Evolutionary conservation across 1,284 basidiomycete species (phyloP).

Genomic region (Leccinum variabile): DNA sequence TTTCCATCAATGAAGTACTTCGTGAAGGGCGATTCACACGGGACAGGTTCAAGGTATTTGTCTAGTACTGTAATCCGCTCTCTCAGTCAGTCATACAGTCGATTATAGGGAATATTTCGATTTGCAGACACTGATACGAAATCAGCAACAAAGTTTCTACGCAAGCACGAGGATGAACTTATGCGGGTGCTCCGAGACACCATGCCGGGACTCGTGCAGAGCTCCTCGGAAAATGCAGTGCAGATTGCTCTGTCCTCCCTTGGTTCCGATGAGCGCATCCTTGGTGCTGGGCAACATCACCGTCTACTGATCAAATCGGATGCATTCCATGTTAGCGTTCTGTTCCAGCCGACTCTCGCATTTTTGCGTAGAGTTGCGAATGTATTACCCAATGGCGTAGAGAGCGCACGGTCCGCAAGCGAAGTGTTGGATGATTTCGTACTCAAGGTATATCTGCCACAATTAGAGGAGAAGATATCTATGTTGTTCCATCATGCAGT

Average conservation of each 20-base stretch:
- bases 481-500: constrained; percentile 85
- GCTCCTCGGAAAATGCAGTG: constrained; percentile 57
- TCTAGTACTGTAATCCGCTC: constrained; percentile 4
- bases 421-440: constrained; percentile 93
- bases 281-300: constrained; percentile 77
- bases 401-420: constrained; percentile 71
- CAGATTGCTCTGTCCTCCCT: constrained; percentile 61
- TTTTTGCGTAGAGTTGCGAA: constrained; percentile 79
- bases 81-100: constrained; percentile 8
- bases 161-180: constrained; percentile 82
- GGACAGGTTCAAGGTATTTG: constrained; percentile 73
- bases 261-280: constrained; percentile 68
- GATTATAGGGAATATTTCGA: constrained; percentile 76
- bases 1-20: constrained; percentile 93
- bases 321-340: constrained; percentile 91
- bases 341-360: constrained; percentile 91
- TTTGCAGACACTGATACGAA: constrained; percentile 88
- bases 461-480: constrained; percentile 93
- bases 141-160: constrained; percentile 65
- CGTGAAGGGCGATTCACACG: constrained; percentile 78
- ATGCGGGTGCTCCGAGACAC: constrained; percentile 84
- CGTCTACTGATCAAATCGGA: constrained; percentile 87
- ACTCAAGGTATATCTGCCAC: constrained; percentile 88
- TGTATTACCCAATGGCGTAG: constrained; percentile 72
- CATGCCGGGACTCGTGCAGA: constrained; percentile 90